Conservation (phyloP, 257 asterid species). For the Rhazya stricta region DNA sequence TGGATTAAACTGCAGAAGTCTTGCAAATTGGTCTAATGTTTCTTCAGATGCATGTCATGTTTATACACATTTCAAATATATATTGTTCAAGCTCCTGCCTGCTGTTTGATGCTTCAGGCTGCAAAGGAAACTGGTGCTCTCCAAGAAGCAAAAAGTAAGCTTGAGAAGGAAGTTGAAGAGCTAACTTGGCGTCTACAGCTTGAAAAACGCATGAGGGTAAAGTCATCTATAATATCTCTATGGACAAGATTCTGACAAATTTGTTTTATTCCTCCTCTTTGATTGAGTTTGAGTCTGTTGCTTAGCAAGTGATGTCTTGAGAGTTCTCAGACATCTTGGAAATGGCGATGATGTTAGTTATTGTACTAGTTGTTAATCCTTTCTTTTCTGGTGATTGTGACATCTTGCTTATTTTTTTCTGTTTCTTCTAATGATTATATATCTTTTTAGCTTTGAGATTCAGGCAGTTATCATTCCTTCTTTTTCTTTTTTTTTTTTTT, state of each 20-base stretch:
- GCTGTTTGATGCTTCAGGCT: slow-evolving; percentile 47
- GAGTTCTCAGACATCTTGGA: too few species aligned
- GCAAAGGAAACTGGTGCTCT: slow-evolving; percentile 88
- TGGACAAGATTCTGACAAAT: neutral
- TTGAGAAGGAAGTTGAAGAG: slow-evolving; percentile 75
- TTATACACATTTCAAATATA: neutral
- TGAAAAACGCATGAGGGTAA: slow-evolving; percentile 76
- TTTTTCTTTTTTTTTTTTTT: too few species aligned
- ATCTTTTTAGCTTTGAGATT: neutral
- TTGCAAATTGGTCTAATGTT: neutral
- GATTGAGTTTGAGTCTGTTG: neutral
- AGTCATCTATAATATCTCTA: neutral
- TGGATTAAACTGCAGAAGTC: neutral
- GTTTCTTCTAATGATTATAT: neutral
- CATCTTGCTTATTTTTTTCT: slow-evolving; percentile 1
- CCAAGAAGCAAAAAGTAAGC: slow-evolving; percentile 71
- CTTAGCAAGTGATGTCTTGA: neutral
- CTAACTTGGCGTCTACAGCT: slow-evolving; percentile 54
- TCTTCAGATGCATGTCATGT: neutral
- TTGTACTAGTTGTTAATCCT: neutral
- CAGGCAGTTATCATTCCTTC: neutral
- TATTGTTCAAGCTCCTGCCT: neutral
- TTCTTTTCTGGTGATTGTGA: neutral
- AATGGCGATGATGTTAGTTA: neutral
- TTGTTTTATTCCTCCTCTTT: neutral